Percentiles rank a stretch among this genome's conserved stretches.
phyloP scores from a whole-genome alignment of 2,329 filamentous ascomycete species.

The Zasmidium cellare region DNA sequence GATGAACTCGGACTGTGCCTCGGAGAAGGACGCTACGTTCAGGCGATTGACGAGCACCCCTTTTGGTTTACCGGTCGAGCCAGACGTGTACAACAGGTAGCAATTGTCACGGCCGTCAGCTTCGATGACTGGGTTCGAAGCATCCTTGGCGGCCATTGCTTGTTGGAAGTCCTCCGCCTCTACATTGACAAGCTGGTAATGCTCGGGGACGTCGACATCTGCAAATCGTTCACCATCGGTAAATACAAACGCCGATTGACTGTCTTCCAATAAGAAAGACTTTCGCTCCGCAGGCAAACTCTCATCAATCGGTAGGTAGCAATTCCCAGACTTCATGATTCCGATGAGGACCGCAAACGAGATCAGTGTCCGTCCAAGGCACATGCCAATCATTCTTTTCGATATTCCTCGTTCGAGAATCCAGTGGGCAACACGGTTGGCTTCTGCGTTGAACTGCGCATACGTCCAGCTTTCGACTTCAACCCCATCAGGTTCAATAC shows the following conservation, averaged over 20 bases:
- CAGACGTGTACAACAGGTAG: constrained; percentile 36
- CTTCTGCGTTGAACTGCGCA: constrained; percentile 9
- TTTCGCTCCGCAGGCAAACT: constrained; percentile 16
- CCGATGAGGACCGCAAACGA: constrained; percentile 14
- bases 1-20: constrained; percentile 16
- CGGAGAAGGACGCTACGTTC: constrained; percentile 53
- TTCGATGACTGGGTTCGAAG: constrained; percentile 1
- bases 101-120: constrained; percentile 7
- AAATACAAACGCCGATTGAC: constrained; percentile 11
- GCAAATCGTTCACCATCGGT: constrained; percentile 12
- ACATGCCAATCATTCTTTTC: constrained; percentile 14
- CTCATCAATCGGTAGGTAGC: constrained; percentile 17
- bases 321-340: constrained; percentile 14
- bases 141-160: not conserved
- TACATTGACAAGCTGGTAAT: constrained; percentile 6
- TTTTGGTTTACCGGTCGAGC: constrained; percentile 75
- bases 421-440: constrained; percentile 13
- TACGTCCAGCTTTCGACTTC: constrained; percentile 12
- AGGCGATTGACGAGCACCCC: constrained; percentile 73
- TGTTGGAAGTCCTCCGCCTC: constrained; percentile 3
- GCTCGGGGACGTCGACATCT: not conserved
- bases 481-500: constrained; percentile 6
- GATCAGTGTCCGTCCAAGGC: constrained; percentile 13
- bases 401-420: constrained; percentile 6
- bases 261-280: constrained; percentile 10